Evolutionary conservation across 495 filamentous ascomycete species (phyloP).

Genomic region (Penicillium simplicissimum): DNA sequence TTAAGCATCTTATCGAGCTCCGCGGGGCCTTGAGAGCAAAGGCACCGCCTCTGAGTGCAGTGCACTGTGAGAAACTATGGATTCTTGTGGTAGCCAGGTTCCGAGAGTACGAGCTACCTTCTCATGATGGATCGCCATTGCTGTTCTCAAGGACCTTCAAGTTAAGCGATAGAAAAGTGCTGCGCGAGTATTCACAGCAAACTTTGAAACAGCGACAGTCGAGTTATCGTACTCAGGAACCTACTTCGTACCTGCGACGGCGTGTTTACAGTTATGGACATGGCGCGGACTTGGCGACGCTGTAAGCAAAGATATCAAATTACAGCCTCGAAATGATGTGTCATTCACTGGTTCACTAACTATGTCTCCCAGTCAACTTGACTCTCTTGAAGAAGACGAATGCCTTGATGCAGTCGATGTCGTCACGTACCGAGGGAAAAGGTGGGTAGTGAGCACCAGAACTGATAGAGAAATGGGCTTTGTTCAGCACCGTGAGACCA

Average conservation of each 20-base stretch:
- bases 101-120: neutral
- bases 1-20: neutral
- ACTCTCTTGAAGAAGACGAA: conserved; percentile 2
- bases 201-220: conserved; percentile 3
- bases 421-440: neutral
- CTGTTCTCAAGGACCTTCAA: neutral
- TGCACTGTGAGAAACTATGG: neutral
- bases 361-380: neutral
- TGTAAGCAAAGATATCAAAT: neutral
- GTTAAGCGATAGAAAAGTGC: neutral
- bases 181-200: neutral
- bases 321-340: neutral
- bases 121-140: neutral
- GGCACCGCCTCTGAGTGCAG: neutral
- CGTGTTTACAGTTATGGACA: neutral
- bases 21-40: neutral
- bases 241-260: neutral
- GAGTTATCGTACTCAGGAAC: neutral
- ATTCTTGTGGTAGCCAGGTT: neutral
- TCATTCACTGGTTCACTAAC: neutral
- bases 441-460: conserved; percentile 2
- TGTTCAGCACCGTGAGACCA: conserved; percentile 2
- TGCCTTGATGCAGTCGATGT: conserved; percentile 1
- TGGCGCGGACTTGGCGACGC: neutral
- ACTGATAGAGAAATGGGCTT: neutral